Conservation (phyloP, 2,329 filamentous ascomycete species). For the Diaporthe aspalathi region DNA sequence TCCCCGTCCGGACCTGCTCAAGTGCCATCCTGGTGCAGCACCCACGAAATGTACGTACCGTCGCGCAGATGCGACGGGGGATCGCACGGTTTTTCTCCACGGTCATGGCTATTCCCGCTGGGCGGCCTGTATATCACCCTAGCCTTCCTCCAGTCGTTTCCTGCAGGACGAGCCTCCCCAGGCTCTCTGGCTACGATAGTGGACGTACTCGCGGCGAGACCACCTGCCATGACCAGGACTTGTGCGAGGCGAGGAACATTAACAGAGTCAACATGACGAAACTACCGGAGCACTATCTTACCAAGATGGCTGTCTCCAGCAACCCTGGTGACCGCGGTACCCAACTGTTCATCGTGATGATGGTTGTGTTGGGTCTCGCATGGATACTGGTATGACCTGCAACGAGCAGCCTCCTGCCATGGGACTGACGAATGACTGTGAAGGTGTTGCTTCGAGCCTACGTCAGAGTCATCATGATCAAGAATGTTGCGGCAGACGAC, state of each 20-base stretch:
- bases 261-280: conserved; percentile 17
- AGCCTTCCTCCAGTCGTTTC: not conserved
- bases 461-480: conserved; percentile 57
- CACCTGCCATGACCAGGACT: conserved; percentile 13
- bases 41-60: not conserved
- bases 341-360: conserved; percentile 27
- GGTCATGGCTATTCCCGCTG: conserved; percentile 3
- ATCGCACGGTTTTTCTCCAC: not conserved
- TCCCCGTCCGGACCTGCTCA: not conserved
- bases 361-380: conserved; percentile 5
- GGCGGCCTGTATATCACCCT: conserved; percentile 1
- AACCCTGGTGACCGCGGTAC: conserved; percentile 2
- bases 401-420: rapidly evolving
- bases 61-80: not conserved
- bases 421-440: not conserved
- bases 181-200: not conserved
- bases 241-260: not conserved
- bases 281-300: conserved; percentile 14
- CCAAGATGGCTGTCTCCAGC: conserved; percentile 11
- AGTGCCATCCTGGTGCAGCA: not conserved
- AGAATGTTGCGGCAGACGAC: conserved; percentile 58
- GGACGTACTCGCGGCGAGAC: not conserved
- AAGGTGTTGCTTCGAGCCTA: conserved; percentile 55
- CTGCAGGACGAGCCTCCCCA: not conserved
- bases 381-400: conserved; percentile 31